Base-by-base conservation (phyloP, 1,284 basidiomycete species). In the Trametes versicolor region DNA sequence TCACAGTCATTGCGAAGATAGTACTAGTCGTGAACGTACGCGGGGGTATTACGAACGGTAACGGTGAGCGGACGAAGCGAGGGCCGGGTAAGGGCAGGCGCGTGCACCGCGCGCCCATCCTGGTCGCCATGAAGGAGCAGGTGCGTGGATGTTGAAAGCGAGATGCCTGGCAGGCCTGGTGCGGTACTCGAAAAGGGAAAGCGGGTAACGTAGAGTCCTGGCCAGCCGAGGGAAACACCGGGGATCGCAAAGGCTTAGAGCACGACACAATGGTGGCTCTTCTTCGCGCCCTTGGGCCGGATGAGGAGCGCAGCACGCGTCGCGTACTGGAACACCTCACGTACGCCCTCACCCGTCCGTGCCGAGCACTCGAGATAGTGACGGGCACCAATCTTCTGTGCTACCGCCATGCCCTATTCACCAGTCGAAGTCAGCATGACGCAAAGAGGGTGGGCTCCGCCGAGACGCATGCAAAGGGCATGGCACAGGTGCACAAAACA, bases 281-380 rank as follows among this genome's bases (percentile, higher is more conserved):
- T 81, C 77, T 80, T 81, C 75, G 75, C 70, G 60, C 73, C 70
- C 73, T 73, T 81, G 71, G 72, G 64, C 71, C 78, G 75, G 73
- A 70, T 76, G 66, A 87, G 80, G 54, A 91, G 80, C 58, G 89
- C 89, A 39, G 87, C 85, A 61, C 87, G 83, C 63, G 89, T 91
- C 48, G 91, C 91, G 72, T 87, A 86, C 79, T 92, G 89, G 82
- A 93, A 92, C 52, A 92, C 90, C 77, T 92, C 91, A 69, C 88
- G 83, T 34, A 93, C 90, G 66, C 91, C 91, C 77, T 89, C 85
- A 59, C 90, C 89, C 10, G 85, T 85, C 82, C 87, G 87, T 71
- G 90, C 90, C 68, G 86, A 88, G 78, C 91, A 92, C 78, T 93
- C 91, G 66, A 91, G 85, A 78, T 92, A 93, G 73, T 86, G 84